phyloP scores from a whole-genome alignment of 495 filamentous ascomycete species.

The Pseudotulostoma volvatum region DNA sequence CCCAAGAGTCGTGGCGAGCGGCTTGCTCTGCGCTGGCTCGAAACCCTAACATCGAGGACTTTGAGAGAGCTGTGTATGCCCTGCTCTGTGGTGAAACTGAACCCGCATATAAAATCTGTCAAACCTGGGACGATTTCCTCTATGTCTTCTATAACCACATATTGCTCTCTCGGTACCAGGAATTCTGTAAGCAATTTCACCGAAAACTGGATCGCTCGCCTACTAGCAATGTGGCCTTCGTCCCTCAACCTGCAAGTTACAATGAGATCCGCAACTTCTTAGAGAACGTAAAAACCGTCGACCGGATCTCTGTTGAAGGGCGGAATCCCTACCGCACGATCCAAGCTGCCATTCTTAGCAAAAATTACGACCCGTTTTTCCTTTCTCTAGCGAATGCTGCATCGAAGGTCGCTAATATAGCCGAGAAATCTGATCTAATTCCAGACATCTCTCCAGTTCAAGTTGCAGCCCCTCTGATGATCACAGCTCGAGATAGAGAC shows the following conservation, averaged over 20 bases:
- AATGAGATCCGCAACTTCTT: slow-evolving; percentile 25
- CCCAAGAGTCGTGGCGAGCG: slow-evolving; percentile 51
- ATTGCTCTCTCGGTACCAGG: slow-evolving; percentile 37
- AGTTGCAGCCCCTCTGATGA: slow-evolving; percentile 22
- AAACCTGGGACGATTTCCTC: slow-evolving; percentile 77
- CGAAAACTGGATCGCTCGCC: slow-evolving; percentile 26
- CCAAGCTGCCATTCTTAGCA: slow-evolving; percentile 30
- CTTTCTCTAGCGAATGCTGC: slow-evolving; percentile 21
- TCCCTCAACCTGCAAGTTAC: slow-evolving; percentile 25
- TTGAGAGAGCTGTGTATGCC: slow-evolving; percentile 80
- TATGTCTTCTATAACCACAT: slow-evolving; percentile 78
- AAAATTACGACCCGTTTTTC: slow-evolving; percentile 25
- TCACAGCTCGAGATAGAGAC: slow-evolving; percentile 25
- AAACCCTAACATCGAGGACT: slow-evolving; percentile 49
- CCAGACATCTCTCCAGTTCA: slow-evolving; percentile 14
- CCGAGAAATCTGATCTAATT: slow-evolving; percentile 13
- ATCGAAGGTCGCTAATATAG: slow-evolving; percentile 15
- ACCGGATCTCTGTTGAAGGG: slow-evolving; percentile 21
- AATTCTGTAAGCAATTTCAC: slow-evolving; percentile 30
- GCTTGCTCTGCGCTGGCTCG: slow-evolving; percentile 65
- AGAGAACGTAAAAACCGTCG: slow-evolving; percentile 20
- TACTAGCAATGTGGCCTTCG: slow-evolving; percentile 16
- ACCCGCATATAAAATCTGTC: slow-evolving; percentile 59
- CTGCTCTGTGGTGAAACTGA: slow-evolving; percentile 68
- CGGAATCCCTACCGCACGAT: slow-evolving; percentile 31